Evolutionary conservation across 306 rosid species (phyloP), one percentile per base, ranked within the genome.

Genomic region (Rosa chinensis): DNA sequence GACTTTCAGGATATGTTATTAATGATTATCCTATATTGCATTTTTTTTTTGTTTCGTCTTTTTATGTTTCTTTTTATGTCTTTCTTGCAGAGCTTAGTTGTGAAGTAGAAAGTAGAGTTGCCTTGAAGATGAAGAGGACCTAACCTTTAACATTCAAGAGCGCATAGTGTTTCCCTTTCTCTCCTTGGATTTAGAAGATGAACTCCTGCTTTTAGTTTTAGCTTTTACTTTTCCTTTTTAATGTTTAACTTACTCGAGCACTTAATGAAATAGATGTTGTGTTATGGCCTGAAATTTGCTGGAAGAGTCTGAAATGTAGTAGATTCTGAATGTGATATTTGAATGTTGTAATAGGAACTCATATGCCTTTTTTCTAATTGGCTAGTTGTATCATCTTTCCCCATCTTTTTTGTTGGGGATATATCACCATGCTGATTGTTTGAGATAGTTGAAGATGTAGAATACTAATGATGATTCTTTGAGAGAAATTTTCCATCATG

Each of bases 231-330:
- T 80, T 20, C 67, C 71, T 81, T 89, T 17, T 80, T 58, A n/a
- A 80, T 91, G 87, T 84, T 86, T 81, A 72, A 72, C 82, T 85
- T 83, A 77, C 88, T 76, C 66, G 37, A 32, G 86, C 90, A 77
- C 90, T 82, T 78, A 90, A 87, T 89, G 78, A 84, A 86, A 85
- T 49, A 76, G 75, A 86, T 84, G 79, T 78, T 80, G 78, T 74
- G 93, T 93, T 86, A 80, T 93, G 88, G 84, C 93, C 82, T 88
- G 88, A 88, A 87, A 87, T 87, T 86, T 88, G 77, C 85, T 84
- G 84, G 71, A 39, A 66, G 47, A 78, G 95, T 87, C 87, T 85
- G 83, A 50, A 88, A 83, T 93, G 86, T 87, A 84, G 85, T 85
- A 84, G 91, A 89, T 84, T 88, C 83, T 84, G 79, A 84, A 62